Percentiles rank a stretch among this genome's conserved stretches.
Evolutionary conservation across 139 green algal genomes (phyloP).

Genomic region (Volvox reticuliferus): DNA sequence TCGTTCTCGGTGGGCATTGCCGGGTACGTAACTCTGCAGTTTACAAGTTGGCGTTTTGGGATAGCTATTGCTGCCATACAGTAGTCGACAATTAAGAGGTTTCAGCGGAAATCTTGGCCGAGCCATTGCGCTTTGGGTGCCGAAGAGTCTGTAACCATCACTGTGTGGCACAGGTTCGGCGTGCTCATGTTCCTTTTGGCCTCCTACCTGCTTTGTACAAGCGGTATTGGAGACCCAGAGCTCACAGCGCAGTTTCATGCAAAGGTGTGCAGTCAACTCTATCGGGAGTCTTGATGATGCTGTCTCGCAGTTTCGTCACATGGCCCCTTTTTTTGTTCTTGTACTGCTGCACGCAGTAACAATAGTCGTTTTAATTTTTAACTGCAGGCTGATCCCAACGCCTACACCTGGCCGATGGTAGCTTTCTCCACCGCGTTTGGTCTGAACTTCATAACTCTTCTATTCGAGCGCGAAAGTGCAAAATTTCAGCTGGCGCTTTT

Average conservation of each 20-base stretch:
- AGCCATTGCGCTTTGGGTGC: not conserved
- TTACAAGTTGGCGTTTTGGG: not conserved
- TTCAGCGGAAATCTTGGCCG: not conserved
- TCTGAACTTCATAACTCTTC: constrained; percentile 59
- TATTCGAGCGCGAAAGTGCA: constrained; percentile 60
- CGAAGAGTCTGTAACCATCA: constrained; percentile 12
- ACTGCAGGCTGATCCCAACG: constrained; percentile 32
- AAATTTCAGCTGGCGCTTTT: constrained; percentile 64
- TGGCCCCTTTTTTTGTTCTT: not conserved
- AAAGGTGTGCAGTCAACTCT: not conserved
- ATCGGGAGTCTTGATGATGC: not conserved
- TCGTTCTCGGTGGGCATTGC: constrained; percentile 33
- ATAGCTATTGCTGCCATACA: not conserved
- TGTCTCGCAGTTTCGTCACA: constrained; percentile 1
- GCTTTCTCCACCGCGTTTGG: constrained; percentile 57
- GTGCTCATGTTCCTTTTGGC: constrained; percentile 4
- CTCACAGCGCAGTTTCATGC: constrained; percentile 27
- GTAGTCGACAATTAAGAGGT: not conserved
- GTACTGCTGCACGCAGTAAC: not conserved
- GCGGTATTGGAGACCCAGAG: constrained; percentile 26
- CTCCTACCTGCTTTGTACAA: constrained; percentile 30
- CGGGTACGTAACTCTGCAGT: constrained; percentile 13
- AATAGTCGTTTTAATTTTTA: not conserved
- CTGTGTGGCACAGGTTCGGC: not conserved
- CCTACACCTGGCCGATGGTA: constrained; percentile 54